A percentile compares a stretch with the other conserved stretches of the same genome.
These are phyloP conservation scores for Bimuria novae-zelandiae DNA, from an alignment of 2,329 filamentous ascomycete genomes.

Conservation along the genomic window DNA sequence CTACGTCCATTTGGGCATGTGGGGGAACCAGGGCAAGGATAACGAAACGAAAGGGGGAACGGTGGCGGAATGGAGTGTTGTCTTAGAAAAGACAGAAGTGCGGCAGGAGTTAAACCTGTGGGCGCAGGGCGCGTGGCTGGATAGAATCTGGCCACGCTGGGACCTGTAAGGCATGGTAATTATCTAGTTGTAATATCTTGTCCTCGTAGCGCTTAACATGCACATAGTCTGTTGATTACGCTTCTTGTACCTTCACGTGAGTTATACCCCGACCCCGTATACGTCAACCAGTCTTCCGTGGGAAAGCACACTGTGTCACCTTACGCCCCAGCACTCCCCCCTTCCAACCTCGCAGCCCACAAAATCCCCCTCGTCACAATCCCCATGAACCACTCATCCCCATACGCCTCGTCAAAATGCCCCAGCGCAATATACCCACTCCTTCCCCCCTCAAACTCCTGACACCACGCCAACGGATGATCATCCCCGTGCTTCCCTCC, in stretches of 20 bases:
- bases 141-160: not conserved
- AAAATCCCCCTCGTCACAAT: conserved; percentile 24
- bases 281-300: too few relatives aligned
- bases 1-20: conserved; percentile 54
- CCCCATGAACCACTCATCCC: conserved; percentile 27
- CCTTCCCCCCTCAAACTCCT: conserved; percentile 35
- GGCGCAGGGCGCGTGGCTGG: not conserved
- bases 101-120: not conserved
- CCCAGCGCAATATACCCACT: conserved; percentile 29
- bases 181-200: too few relatives aligned
- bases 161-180: not conserved
- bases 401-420: conserved; percentile 35
- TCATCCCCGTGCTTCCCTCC: conserved; percentile 31
- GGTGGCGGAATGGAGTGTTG: conserved; percentile 58
- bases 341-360: conserved; percentile 16
- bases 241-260: too few relatives aligned
- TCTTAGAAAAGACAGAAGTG: conserved; percentile 14
- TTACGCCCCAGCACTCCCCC: too few relatives aligned
- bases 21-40: conserved; percentile 50
- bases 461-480: conserved; percentile 37
- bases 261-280: too few relatives aligned
- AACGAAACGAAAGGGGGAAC: conserved; percentile 51
- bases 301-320: too few relatives aligned
- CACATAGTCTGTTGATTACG: too few relatives aligned
- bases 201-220: too few relatives aligned